A percentile compares a stretch with the other conserved stretches of the same genome.
phyloP scores from a whole-genome alignment of 2,329 filamentous ascomycete species.

The Emergomyces orientalis region DNA sequence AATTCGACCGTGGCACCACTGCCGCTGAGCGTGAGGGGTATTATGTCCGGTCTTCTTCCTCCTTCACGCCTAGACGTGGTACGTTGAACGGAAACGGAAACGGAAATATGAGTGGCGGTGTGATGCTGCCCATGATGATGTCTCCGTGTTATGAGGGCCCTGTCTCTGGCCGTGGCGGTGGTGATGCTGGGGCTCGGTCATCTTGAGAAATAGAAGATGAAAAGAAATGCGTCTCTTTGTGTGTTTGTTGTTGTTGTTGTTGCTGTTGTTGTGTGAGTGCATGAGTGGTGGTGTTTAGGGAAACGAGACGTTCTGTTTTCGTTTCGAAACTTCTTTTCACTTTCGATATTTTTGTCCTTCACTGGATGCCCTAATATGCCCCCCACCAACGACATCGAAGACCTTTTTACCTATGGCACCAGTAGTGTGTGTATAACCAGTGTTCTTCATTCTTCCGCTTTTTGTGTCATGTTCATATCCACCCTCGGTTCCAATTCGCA shows the following conservation, averaged over 20 bases:
- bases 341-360: conserved; percentile 1
- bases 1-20: conserved; percentile 72
- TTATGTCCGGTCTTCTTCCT: conserved; percentile 8
- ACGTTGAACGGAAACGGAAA: background rate
- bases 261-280: no score
- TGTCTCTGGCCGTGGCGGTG: background rate
- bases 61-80: conserved; percentile 9
- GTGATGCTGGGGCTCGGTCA: background rate
- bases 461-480: background rate
- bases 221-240: background rate
- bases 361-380: background rate
- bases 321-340: background rate
- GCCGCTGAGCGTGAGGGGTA: conserved; percentile 53
- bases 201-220: background rate
- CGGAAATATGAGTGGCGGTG: background rate
- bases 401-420: background rate
- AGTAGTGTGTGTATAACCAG: background rate
- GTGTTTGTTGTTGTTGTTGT: no score
- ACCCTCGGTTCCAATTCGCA: background rate
- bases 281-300: background rate
- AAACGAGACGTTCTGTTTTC: background rate
- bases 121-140: conserved; percentile 4
- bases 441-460: no score
- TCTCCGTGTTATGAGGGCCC: conserved; percentile 9
- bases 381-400: background rate